Evolutionary conservation across 768 basidiomycete species (phyloP), one percentile per base, ranked within the genome.

Genomic region (Tylopilus vinaceipallidus): DNA sequence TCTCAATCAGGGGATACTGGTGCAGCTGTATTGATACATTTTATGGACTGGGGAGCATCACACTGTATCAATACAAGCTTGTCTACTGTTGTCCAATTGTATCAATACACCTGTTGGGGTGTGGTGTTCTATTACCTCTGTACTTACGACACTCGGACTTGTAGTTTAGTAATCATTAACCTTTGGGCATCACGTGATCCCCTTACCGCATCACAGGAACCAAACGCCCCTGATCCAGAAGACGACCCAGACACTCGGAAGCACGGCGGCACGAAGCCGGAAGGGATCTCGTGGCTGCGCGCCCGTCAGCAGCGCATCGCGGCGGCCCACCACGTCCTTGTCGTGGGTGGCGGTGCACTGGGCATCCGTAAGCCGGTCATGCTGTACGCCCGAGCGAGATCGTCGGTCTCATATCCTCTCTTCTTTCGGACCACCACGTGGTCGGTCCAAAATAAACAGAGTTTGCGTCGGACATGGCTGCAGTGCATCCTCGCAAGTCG

Each of bases 321-420:
- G 45, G 65, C 61, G 3, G 74, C 82, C 0, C 67, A 63, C 1
- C 78, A 73, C 35, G 73, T 89, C 4, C 74, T 88, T 7, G 75
- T 88, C 13, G 76, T 88, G 3, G 87, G 88, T 2, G 86, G 84
- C 11, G 87, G 88, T 1, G 83, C 87, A 1, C 75, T 88, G 9
- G 87, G 86, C 3, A 80, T 88, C 23, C 83, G 84, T 86, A 61
- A 56, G 81, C 74, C 23, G 22, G 19, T 24, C 35, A 35, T n/a
- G n/a, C 26, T 2, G 4, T 33, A 6, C 14, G n/a, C 20, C 24
- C 30, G 2, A 33, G 16, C n/a, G 17, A 14, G 1, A 30, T 36
- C 35, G 22, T 27, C 3, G 9, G 22, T 49, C 19, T 49, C 35
- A 23, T 46, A 20, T 23, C 26, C 5, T n/a, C 34, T 10, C 20